A percentile compares a stretch with the other conserved stretches of the same genome.
Evolutionary conservation across 2,329 filamentous ascomycete genomes (phyloP).

Genomic region (Akanthomyces lecanii): DNA sequence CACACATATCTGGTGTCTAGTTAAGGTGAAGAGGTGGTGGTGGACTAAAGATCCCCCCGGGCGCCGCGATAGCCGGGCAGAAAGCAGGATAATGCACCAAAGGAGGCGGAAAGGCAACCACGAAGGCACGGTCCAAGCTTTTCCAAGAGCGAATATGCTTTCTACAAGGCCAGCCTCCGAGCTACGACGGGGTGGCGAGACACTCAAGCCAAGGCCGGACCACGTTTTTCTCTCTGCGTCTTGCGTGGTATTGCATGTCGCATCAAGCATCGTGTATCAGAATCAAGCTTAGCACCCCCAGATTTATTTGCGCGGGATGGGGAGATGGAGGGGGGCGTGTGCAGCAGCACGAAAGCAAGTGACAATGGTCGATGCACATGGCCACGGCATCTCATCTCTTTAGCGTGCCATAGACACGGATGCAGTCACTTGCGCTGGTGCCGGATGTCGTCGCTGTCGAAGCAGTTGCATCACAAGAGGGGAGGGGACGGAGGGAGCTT

Average conservation of each 20-base stretch:
- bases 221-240: not conserved
- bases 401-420: not conserved
- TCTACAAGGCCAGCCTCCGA: not conserved
- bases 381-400: not conserved
- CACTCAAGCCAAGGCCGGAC: not conserved
- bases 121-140: not conserved
- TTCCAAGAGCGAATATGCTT: not conserved
- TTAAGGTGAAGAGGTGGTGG: not conserved
- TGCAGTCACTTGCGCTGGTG: not conserved
- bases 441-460: slow-evolving; percentile 5
- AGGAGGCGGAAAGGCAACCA: not conserved
- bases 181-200: not conserved
- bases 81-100: not conserved
- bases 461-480: not conserved
- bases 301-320: slow-evolving; percentile 11
- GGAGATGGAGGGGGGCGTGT: not conserved
- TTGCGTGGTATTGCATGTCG: not conserved
- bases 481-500: not conserved
- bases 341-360: not conserved
- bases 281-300: slow-evolving; percentile 5
- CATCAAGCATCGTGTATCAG: not conserved
- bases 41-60: not conserved
- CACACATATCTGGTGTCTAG: not conserved
- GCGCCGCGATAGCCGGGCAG: slow-evolving; percentile 1
- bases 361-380: not conserved